Evolutionary conservation across 1,284 basidiomycete genomes (phyloP).

Genomic region (Anthracocystis walkeri): DNA sequence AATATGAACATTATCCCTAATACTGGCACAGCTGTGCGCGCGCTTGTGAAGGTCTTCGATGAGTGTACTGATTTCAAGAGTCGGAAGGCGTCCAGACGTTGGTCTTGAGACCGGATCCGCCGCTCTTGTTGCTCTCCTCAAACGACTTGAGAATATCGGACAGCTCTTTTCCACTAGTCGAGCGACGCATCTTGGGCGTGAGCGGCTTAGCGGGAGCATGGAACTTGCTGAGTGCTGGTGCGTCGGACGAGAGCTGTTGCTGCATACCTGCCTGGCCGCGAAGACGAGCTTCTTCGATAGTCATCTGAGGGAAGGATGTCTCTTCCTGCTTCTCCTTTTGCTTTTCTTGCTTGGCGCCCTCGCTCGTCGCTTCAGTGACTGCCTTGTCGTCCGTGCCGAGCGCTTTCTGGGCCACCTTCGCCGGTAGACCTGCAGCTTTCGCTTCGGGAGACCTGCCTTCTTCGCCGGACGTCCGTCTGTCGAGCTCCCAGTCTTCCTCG

Average conservation of each 20-base stretch:
- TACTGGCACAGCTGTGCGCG: not conserved
- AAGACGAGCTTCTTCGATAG: constrained; percentile 57
- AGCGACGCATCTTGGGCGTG: constrained; percentile 54
- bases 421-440: constrained; percentile 24
- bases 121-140: constrained; percentile 47
- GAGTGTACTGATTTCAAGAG: constrained; percentile 1
- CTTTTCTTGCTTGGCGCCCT: constrained; percentile 18
- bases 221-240: constrained; percentile 53
- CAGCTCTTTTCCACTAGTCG: constrained; percentile 48
- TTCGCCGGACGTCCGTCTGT: constrained; percentile 37
- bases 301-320: constrained; percentile 47
- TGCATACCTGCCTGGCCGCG: constrained; percentile 58
- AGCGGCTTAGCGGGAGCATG: constrained; percentile 56
- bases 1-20: no score
- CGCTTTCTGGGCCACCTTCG: constrained; percentile 33
- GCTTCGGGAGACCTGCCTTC: constrained; percentile 18
- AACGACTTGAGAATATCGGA: constrained; percentile 47
- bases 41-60: not conserved
- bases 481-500: constrained; percentile 55
- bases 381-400: constrained; percentile 45
- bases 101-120: constrained; percentile 40
- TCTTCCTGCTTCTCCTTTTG: constrained; percentile 17
- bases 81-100: constrained; percentile 48
- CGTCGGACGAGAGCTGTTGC: constrained; percentile 54
- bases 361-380: constrained; percentile 30